Percentiles rank a stretch among this genome's conserved stretches.
phyloP scores from a whole-genome alignment of 208 protist species.

The Angomonas ambiguus region DNA sequence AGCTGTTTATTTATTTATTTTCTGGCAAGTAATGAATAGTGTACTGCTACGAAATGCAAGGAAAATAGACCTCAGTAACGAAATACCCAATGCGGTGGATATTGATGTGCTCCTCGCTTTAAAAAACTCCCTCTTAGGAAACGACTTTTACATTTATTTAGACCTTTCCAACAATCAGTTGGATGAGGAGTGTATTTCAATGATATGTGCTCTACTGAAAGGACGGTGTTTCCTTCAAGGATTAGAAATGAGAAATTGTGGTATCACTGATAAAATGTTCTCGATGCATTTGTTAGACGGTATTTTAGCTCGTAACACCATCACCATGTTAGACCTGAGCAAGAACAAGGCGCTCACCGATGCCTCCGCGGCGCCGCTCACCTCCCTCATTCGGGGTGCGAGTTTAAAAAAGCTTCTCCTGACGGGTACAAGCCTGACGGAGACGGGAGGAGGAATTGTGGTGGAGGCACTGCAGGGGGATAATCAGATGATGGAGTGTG shows the following conservation, averaged over 20 bases:
- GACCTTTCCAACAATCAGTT: slow-evolving; percentile 58
- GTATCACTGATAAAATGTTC: slow-evolving; percentile 57
- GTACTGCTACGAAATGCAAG: slow-evolving; percentile 1
- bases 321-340: slow-evolving; percentile 52
- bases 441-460: slow-evolving; percentile 27
- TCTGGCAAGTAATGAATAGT: no score
- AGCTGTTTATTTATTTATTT: slow-evolving; percentile 10
- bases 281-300: slow-evolving; percentile 46
- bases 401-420: slow-evolving; percentile 41
- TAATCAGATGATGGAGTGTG: slow-evolving; percentile 30
- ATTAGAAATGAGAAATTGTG: slow-evolving; percentile 50
- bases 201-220: slow-evolving; percentile 62
- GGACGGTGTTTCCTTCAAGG: slow-evolving; percentile 33
- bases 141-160: slow-evolving; percentile 53
- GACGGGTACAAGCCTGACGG: slow-evolving; percentile 34
- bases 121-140: slow-evolving; percentile 35
- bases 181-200: slow-evolving; percentile 44
- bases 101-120: slow-evolving; percentile 40
- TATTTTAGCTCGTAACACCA: slow-evolving; percentile 20
- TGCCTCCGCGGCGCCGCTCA: slow-evolving; percentile 29
- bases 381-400: slow-evolving; percentile 30
- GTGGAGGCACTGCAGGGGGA: slow-evolving; percentile 33
- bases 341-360: slow-evolving; percentile 64
- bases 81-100: slow-evolving; percentile 39
- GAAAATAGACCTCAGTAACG: slow-evolving; percentile 65